Evolutionary conservation across 352 stramenopile species (phyloP), one percentile per base, ranked within the genome.

Genomic region (Thraustochytrium sp.): DNA sequence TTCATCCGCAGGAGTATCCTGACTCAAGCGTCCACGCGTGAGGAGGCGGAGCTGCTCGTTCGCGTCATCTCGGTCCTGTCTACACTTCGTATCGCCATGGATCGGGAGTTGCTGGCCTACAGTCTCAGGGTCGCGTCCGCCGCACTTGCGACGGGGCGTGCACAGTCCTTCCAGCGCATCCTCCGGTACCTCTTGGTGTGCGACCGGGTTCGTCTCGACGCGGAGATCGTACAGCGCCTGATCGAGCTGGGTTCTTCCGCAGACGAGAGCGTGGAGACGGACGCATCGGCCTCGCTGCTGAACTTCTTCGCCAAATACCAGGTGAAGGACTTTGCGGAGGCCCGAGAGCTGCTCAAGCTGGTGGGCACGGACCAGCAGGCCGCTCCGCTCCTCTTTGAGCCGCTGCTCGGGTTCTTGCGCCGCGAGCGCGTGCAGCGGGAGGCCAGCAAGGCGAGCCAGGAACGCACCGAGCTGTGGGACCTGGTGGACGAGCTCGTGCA

Each of bases 261-360:
- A 18, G 31, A 72, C 26, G 59, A 46, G 4, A 29, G 16, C 21
- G 26, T 72, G 11, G 62, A 75, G 40, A 54, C 62, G 16, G 62
- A 75, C 11, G 16, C 36, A 0, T 68, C 68, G 23, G 11, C n/a
- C n/a, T 36, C 26, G 1, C 9, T 26, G n/a, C 11, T 65, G 29
- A 23, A 44, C 8, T 80, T 80, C 51, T 80, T 80, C 49, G 37
- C 48, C 13, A 11, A 80, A 23, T 80, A 80, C 49, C 48, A 80
- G 42, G 29, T 80, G 18, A 61, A 64, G 31, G 46, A 80, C 53
- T 1, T 26, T 21, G 23, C 31, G 23, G 68, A 80, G 42, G 49
- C 53, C 5, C 9, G 29, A 9, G 42, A 44, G 23, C n/a, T 80
- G n/a, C 9, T 72, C 5, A 2, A 2, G 11, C 13, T 72, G 21